Base-by-base conservation (phyloP, 2,329 filamentous ascomycete species). In the Aspergillus uvarum region DNA sequence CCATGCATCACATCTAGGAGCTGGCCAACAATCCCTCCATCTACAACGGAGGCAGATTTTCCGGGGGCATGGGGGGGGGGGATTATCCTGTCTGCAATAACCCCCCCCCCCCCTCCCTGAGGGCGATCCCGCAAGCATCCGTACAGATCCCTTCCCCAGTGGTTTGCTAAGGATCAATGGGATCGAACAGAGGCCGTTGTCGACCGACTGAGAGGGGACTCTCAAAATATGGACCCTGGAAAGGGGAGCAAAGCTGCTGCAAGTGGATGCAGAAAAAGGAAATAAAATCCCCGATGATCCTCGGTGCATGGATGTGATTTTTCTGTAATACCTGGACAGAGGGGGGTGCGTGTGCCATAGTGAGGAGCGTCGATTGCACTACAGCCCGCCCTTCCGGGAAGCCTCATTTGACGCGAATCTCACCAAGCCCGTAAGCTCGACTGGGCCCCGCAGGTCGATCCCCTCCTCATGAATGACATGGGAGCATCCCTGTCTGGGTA, bases 131-230 rank as follows among this genome's bases (percentile, higher is more conserved):
- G 54, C 59, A 56, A 55, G 32, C 59, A 55, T 54, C 63, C 60
- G 59, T 61, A 64, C 62, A 54, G 63, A 65, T 63, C 63, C 26
- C 57, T 31, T 60, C 22, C 32, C 52, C 51, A 42, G 53, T 32
- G 53, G 56, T 59, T 54, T 56, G 22, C 24, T 31, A 53, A 52
- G 52, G 54, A 65, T 65, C 14, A 62, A 65, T 68, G 67, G 64
- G 65, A 68, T 66, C 65, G 68, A 62, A 54, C 38, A 59, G 63
- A 62, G 64, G 64, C 67, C 66, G 65, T 69, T 69, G 54, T 58
- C 56, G 53, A 56, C 51, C 50, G 58, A 60, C 35, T 19, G 57
- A 62, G 57, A 62, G 26, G 14, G 51, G 47, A 54, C 65, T 65
- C 65, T 64, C 67, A 69, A 71, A 68, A 70, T 63, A 67, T 59